These are phyloP conservation scores for Sphagnum magellanicum DNA, from an alignment of 228 moss, liverwort and hornwort species.

Conservation along the genomic window DNA sequence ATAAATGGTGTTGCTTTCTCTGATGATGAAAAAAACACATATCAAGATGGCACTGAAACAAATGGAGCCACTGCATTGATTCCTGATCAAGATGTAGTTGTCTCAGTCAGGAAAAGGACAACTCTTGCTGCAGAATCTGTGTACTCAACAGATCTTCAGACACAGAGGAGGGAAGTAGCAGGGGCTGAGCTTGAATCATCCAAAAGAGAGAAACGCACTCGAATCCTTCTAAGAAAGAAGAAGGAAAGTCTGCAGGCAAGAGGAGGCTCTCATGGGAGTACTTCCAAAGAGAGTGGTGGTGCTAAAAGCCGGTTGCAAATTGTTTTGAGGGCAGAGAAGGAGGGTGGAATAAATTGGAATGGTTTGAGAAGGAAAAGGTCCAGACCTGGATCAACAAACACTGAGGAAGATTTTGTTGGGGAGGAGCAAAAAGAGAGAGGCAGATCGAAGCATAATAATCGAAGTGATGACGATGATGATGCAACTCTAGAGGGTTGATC, in stretches of 20 bases:
- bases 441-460: conserved; percentile 16
- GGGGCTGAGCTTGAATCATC: background rate
- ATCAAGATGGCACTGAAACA: conserved; percentile 6
- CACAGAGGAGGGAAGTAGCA: conserved; percentile 9
- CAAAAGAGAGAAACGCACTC: conserved; percentile 17
- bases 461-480: conserved; percentile 33
- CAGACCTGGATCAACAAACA: conserved; percentile 31
- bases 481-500: conserved; percentile 23
- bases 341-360: conserved; percentile 57
- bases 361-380: conserved; percentile 88
- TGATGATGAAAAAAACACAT: conserved; percentile 11
- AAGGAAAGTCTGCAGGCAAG: conserved; percentile 44
- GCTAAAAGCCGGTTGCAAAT: conserved; percentile 26
- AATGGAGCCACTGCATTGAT: conserved; percentile 3
- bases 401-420: conserved; percentile 14
- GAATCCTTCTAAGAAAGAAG: conserved; percentile 6
- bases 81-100: background rate
- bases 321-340: conserved; percentile 30
- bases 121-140: conserved; percentile 6
- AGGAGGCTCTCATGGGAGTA: conserved; percentile 26
- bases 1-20: conserved; percentile 36
- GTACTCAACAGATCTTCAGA: conserved; percentile 3
- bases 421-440: conserved; percentile 3
- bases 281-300: conserved; percentile 24
- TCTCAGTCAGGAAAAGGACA: conserved; percentile 3